Percentiles rank a stretch among this genome's conserved stretches.
Evolutionary conservation across 2,329 filamentous ascomycete species (phyloP).

Genomic region (Blastomyces gilchristii): DNA sequence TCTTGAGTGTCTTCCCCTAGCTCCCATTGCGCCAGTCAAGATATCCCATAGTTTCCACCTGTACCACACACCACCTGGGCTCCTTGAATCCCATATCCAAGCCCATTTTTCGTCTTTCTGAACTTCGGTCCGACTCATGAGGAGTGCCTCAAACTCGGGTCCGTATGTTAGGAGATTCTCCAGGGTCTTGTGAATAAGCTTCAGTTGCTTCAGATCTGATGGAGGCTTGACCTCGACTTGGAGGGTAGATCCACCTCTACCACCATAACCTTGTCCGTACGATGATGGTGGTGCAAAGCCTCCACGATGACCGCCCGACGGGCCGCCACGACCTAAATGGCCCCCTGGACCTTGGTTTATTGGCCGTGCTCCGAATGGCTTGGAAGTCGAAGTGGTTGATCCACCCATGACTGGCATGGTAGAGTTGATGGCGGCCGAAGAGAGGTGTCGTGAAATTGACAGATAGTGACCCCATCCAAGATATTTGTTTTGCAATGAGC

Average conservation of each 20-base stretch:
- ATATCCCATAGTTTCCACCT: slow-evolving; percentile 85
- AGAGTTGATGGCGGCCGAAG: slow-evolving; percentile 57
- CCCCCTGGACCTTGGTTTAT: slow-evolving; percentile 41
- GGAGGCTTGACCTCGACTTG: slow-evolving; percentile 67
- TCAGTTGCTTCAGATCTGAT: slow-evolving; percentile 64
- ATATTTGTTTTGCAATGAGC: slow-evolving; percentile 69
- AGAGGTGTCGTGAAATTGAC: slow-evolving; percentile 69
- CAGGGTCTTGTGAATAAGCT: slow-evolving; percentile 77
- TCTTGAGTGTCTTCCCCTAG: slow-evolving; percentile 19
- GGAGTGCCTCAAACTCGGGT: slow-evolving; percentile 76
- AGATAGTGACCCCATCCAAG: slow-evolving; percentile 76
- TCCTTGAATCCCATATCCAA: slow-evolving; percentile 83
- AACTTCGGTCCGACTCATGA: slow-evolving; percentile 79
- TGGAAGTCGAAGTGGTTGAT: slow-evolving; percentile 42
- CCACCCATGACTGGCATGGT: slow-evolving; percentile 40
- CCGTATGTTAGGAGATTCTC: slow-evolving; percentile 71
- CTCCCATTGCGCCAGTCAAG: slow-evolving; percentile 52
- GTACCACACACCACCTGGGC: slow-evolving; percentile 75
- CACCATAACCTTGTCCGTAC: slow-evolving; percentile 45
- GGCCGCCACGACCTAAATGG: slow-evolving; percentile 41
- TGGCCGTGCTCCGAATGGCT: slow-evolving; percentile 69
- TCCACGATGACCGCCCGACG: slow-evolving; percentile 43
- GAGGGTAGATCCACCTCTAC: slow-evolving; percentile 41
- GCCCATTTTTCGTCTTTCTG: slow-evolving; percentile 84
- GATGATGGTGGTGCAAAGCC: slow-evolving; percentile 69